Conservation (phyloP, 148 eudicot genomes). For the Chenopodium quinoa region DNA sequence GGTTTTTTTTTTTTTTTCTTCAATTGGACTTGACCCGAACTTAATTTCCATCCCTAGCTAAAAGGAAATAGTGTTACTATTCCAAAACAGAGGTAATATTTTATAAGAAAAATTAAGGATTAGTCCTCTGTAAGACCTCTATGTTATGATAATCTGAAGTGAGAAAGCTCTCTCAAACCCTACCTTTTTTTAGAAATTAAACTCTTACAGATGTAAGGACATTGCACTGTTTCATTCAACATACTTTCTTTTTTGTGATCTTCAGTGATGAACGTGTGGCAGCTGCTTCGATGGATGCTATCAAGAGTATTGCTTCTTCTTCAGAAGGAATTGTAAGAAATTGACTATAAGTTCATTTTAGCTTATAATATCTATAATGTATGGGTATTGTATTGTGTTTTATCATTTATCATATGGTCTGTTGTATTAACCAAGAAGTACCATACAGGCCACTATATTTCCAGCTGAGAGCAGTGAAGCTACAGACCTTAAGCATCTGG, state of each 20-base stretch:
- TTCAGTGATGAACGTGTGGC: conserved; percentile 82
- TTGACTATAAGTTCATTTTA: conserved; percentile 4
- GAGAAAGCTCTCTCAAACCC: no score
- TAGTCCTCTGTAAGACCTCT: neutral
- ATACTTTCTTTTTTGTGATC: conserved; percentile 15
- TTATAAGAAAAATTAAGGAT: neutral
- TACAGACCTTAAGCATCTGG: conserved; percentile 60
- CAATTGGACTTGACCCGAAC: no score
- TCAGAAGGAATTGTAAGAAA: conserved; percentile 67
- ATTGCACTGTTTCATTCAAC: neutral
- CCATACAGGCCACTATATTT: conserved; percentile 63
- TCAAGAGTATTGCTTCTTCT: conserved; percentile 53
- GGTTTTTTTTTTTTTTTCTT: no score
- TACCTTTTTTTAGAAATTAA: no score
- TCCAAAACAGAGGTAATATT: no score
- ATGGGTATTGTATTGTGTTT: conserved; percentile 12
- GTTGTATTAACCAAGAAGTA: conserved; percentile 4
- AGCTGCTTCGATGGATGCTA: conserved; percentile 74
- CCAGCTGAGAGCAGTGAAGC: conserved; percentile 54
- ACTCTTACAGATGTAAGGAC: neutral
- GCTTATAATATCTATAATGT: conserved; percentile 4
- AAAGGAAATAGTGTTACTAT: no score
- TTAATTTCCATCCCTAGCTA: no score
- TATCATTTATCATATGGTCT: neutral
- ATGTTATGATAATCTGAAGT: neutral